Conservation (phyloP, 2,329 filamentous ascomycete species). For the Hypoxylon sp. region DNA sequence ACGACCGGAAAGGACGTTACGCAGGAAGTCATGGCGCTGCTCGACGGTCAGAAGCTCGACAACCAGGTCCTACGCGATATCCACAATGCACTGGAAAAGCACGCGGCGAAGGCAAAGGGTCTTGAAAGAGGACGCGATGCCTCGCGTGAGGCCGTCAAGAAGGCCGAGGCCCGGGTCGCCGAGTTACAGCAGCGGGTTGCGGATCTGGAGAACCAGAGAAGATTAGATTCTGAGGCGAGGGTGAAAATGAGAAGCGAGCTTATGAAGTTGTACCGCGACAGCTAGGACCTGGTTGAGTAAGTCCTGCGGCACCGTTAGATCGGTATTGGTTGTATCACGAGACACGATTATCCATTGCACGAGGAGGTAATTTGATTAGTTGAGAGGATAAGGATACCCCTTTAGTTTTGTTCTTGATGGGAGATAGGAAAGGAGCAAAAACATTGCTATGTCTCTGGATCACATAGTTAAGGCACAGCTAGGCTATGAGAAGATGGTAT, state of each 20-base stretch:
- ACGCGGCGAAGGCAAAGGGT: constrained; percentile 71
- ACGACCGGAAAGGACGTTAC: constrained; percentile 54
- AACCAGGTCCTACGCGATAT: constrained; percentile 56
- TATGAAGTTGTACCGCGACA: constrained; percentile 52
- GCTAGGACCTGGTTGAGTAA: constrained; percentile 26
- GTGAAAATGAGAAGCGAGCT: constrained; percentile 56
- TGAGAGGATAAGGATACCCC: constrained; percentile 22
- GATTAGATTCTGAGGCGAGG: constrained; percentile 52
- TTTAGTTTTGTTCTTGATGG: constrained; percentile 8
- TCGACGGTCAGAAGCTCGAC: constrained; percentile 60
- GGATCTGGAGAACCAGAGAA: constrained; percentile 57
- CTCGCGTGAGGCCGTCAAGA: constrained; percentile 70
- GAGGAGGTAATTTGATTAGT: background rate
- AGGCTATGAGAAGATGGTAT: background rate
- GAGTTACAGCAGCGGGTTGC: constrained; percentile 55
- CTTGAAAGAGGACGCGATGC: constrained; percentile 75
- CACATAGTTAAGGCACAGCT: background rate
- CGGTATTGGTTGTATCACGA: background rate
- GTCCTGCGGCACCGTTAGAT: background rate
- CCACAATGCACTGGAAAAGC: constrained; percentile 62
- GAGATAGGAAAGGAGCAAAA: background rate
- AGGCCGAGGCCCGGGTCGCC: constrained; percentile 66
- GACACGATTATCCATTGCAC: background rate
- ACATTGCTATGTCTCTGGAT: background rate
- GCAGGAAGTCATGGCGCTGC: constrained; percentile 63